Evolutionary conservation across 352 stramenopile species (phyloP), one percentile per base, ranked within the genome.

Genomic region (Phytophthora nicotianae): DNA sequence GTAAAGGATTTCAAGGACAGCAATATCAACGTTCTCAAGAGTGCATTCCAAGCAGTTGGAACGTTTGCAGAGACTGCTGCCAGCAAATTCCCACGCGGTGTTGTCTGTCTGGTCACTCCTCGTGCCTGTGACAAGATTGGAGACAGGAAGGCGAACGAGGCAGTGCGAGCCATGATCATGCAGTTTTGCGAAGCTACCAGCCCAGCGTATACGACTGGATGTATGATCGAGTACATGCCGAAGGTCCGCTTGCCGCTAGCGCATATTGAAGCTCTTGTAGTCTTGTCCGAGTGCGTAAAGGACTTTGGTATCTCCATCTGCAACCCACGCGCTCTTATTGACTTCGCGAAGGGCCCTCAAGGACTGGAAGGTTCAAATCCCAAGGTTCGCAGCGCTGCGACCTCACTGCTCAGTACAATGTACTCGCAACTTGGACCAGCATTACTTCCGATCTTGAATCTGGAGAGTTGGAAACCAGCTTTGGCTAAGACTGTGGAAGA

Each of bases 1-100:
- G 82, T 92, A 9, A 95, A 95, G 52, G 76, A 90, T 45, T 95
- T 96, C 56, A 93, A 91, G 52, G 88, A 96, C 58, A 94, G 82
- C 66, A 96, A 96, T 58, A 90, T 96, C 57, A 94, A 96, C 49
- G 88, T 95, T 3, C 54, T 96, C 13, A 91, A 90, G 49, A 91
- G 86, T 55, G 77, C 86, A 10, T 96, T 96, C 40, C 77, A 95
- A 56, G 88, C 86, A 1, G 70, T 96, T 4, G 85, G 77, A 10
- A 85, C 70, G 5, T 91, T 95, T 60, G 84, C 88, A 8, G 78
- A 87, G 40, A 73, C 70, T 27, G 70, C 70, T 33, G 59, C 75
- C 0, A 72, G 72, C 23, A 89, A 91, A 58, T 91, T 94, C 27
- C 77, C 85, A 0, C 86, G 81, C 14, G 77, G 84, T 38, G 82